Percentiles rank a stretch among this genome's conserved stretches.
Conservation (phyloP, 2,329 filamentous ascomycete genomes). For the Botrytis deweyae region DNA sequence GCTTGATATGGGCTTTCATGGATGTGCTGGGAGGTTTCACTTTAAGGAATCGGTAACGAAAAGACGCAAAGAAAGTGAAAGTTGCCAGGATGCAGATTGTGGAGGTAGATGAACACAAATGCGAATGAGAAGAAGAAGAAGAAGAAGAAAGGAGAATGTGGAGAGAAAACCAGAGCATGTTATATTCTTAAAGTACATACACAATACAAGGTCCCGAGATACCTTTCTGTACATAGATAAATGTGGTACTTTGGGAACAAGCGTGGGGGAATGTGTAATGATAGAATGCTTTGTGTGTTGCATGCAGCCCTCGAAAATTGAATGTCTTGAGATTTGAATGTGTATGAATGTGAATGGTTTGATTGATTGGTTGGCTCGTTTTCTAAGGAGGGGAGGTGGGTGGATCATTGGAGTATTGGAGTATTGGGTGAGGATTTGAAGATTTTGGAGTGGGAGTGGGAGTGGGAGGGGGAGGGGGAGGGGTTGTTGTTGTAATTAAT, state of each 20-base stretch:
- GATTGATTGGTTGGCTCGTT: not conserved
- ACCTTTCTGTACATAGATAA: not conserved
- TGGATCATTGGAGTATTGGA: not conserved
- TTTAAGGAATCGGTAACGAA: not conserved
- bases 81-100: not conserved
- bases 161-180: not conserved
- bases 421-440: not conserved
- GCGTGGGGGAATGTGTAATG: not conserved
- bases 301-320: not conserved
- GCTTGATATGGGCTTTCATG: not conserved
- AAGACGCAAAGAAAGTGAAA: not conserved
- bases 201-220: not conserved
- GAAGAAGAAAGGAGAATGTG: no score
- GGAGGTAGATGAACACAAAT: not conserved
- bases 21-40: not conserved
- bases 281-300: not conserved
- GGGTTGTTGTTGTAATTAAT: not conserved
- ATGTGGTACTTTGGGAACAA: not conserved
- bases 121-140: no score
- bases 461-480: no score
- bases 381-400: no score
- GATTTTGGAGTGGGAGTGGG: not conserved
- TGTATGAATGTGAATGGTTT: not conserved
- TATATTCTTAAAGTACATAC: not conserved
- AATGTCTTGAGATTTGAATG: not conserved